Evolutionary conservation across 1,284 basidiomycete species (phyloP).

Genomic region (Thelephora terrestris): DNA sequence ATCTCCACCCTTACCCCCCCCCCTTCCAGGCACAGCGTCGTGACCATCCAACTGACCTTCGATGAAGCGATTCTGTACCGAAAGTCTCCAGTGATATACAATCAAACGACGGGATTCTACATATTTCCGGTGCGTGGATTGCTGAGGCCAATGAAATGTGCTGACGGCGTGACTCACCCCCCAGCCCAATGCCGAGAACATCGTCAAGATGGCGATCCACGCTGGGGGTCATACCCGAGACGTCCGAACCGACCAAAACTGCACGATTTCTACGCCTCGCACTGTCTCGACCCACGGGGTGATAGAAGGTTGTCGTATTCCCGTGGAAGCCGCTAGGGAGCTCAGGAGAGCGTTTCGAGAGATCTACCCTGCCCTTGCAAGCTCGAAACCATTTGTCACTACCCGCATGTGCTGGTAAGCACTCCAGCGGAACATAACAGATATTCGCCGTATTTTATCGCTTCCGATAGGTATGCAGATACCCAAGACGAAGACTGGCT

Average conservation of each 20-base stretch:
- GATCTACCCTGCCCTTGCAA: conserved; percentile 65
- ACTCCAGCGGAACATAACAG: not conserved
- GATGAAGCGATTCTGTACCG: conserved; percentile 60
- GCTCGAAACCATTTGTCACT: conserved; percentile 45
- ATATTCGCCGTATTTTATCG: not conserved
- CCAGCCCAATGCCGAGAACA: conserved; percentile 59
- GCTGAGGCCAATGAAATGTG: not conserved
- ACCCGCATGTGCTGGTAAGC: conserved; percentile 80
- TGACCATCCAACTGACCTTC: conserved; percentile 60
- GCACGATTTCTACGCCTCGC: conserved; percentile 52
- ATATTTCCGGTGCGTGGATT: conserved; percentile 55
- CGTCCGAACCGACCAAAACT: conserved; percentile 11
- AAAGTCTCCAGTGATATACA: conserved; percentile 60
- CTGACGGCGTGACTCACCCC: not conserved
- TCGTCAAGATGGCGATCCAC: conserved; percentile 72
- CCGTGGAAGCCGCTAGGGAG: conserved; percentile 36
- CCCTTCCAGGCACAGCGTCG: conserved; percentile 58
- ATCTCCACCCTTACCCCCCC: not conserved
- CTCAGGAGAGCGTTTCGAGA: conserved; percentile 43
- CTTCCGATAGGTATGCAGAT: conserved; percentile 57
- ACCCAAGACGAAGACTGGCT: conserved; percentile 72
- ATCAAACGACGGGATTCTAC: conserved; percentile 65
- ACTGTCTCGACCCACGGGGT: conserved; percentile 46
- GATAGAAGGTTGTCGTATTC: conserved; percentile 56
- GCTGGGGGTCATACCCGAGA: conserved; percentile 51